Percentiles rank a stretch among this genome's conserved stretches.
Conservation (phyloP, 257 asterid genomes). For the Rehmannia glutinosa region DNA sequence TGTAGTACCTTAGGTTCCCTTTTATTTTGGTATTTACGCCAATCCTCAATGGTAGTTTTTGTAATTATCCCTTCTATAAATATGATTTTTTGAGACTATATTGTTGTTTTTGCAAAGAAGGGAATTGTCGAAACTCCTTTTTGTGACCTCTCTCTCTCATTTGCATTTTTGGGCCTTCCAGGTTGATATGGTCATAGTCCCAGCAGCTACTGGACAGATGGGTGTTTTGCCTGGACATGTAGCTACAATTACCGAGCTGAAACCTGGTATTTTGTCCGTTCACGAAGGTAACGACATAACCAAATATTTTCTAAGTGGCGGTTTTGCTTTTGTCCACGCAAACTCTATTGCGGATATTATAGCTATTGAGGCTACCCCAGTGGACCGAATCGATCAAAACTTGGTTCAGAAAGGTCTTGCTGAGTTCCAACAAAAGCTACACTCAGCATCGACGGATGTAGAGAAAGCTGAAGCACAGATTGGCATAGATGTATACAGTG, state of each 20-base stretch:
- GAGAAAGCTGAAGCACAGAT: constrained; percentile 94
- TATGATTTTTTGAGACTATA: too few species aligned
- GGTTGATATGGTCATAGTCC: constrained; percentile 92
- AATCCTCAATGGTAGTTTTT: too few species aligned
- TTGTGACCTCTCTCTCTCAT: neutral
- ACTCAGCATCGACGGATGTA: constrained; percentile 62
- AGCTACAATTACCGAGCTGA: constrained; percentile 80
- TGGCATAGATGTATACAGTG: constrained; percentile 80
- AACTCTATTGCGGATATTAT: constrained; percentile 73
- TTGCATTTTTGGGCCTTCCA: too few species aligned
- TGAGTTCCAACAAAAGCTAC: constrained; percentile 70
- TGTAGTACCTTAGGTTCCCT: too few species aligned
- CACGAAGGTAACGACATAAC: constrained; percentile 68
- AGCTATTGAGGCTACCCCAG: constrained; percentile 71
- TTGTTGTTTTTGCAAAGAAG: neutral
- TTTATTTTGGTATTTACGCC: too few species aligned
- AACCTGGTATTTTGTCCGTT: constrained; percentile 71
- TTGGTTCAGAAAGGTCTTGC: constrained; percentile 68
- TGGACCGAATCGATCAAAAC: constrained; percentile 57
- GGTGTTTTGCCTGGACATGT: constrained; percentile 94
- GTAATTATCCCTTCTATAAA: too few species aligned
- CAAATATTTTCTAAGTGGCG: constrained; percentile 70
- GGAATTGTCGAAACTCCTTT: too few species aligned
- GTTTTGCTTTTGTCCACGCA: constrained; percentile 74
- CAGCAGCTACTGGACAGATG: constrained; percentile 88